Evolutionary conservation across 176 grass and related monocot species (phyloP).

Genomic region (Saccharum officinarum): DNA sequence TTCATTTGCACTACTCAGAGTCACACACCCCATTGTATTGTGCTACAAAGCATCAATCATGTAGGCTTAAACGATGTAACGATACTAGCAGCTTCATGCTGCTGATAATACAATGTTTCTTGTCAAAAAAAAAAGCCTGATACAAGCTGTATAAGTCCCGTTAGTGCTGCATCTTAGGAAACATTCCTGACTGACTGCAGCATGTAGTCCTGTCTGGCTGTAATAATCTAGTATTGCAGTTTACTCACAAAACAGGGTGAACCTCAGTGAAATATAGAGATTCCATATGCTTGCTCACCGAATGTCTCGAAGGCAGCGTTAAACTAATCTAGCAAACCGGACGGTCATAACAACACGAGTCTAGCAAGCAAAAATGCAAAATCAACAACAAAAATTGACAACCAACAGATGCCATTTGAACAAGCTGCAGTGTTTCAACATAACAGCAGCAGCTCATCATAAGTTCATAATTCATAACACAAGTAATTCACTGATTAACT

Average conservation of each 20-base stretch:
- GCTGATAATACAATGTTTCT: too few relatives aligned
- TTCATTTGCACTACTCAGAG: too few relatives aligned
- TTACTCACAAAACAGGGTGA: neutral
- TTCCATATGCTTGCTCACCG: neutral
- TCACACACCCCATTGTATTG: too few relatives aligned
- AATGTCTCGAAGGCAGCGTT: neutral
- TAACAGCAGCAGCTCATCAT: slow-evolving; percentile 7
- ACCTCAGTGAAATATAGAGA: neutral
- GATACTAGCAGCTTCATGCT: too few relatives aligned
- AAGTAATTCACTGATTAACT: slow-evolving; percentile 29
- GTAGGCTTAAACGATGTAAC: too few relatives aligned
- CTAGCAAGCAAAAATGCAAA: neutral
- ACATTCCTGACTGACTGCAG: neutral
- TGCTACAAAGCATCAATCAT: too few relatives aligned
- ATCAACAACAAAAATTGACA: neutral
- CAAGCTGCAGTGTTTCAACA: slow-evolving; percentile 21
- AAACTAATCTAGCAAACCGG: neutral
- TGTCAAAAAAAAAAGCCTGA: too few relatives aligned
- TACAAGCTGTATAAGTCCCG: neutral
- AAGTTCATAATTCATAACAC: slow-evolving; percentile 5
- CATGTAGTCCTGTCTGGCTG: neutral
- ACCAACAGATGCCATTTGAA: neutral
- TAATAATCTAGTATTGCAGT: neutral
- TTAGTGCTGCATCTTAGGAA: neutral
- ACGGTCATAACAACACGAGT: neutral